Evolutionary conservation across 139 green algal species (phyloP).

Genomic region (Pseudopediastrum boryanum): DNA sequence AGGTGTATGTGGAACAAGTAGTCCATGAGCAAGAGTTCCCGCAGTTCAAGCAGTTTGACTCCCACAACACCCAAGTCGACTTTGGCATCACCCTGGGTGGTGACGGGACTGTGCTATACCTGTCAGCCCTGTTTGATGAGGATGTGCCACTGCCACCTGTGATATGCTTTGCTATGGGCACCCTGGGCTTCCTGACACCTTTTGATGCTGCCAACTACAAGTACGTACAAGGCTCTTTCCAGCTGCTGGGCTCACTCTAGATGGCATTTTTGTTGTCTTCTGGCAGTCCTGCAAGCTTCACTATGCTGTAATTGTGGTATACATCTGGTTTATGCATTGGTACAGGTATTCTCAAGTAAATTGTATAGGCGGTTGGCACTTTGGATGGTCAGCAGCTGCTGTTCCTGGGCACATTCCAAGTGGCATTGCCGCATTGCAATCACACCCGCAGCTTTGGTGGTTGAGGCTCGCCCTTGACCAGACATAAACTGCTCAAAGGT

Average conservation of each 20-base stretch:
- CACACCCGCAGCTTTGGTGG: too few relatives aligned
- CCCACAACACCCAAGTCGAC: conserved; percentile 55
- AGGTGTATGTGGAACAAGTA: conserved; percentile 76
- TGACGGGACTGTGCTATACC: conserved; percentile 81
- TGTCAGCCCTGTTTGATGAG: conserved; percentile 79
- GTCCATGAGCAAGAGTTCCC: conserved; percentile 64
- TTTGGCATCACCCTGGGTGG: conserved; percentile 84
- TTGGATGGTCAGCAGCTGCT: too few relatives aligned
- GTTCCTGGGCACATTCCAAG: too few relatives aligned
- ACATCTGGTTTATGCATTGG: too few relatives aligned
- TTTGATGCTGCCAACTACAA: conserved; percentile 75
- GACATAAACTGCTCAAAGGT: too few relatives aligned
- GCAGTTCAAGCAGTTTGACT: conserved; percentile 42
- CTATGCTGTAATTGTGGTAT: too few relatives aligned
- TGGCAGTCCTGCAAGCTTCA: neutral
- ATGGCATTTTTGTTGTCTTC: neutral
- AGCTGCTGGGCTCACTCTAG: too few relatives aligned
- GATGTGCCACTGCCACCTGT: conserved; percentile 84
- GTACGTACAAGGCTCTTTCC: conserved; percentile 18
- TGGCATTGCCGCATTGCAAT: too few relatives aligned
- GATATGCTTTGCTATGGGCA: conserved; percentile 91
- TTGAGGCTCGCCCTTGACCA: too few relatives aligned
- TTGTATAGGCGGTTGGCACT: too few relatives aligned
- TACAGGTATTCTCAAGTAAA: too few relatives aligned
- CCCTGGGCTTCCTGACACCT: conserved; percentile 91